Base-by-base conservation (phyloP, 1,139 yeast genomes). In the Saccharomyces hybrid region DNA sequence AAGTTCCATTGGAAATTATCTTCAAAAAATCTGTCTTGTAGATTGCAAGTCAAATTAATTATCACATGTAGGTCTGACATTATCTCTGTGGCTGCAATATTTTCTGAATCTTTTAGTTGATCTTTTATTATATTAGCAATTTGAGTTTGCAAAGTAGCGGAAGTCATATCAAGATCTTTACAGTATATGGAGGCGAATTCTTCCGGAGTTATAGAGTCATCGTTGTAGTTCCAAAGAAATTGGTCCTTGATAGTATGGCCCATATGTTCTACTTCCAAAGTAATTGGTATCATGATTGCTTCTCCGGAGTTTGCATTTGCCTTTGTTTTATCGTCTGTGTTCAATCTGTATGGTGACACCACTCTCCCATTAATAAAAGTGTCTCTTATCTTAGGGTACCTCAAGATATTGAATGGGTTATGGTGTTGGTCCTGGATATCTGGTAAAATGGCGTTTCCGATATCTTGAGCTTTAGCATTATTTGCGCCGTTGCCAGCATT, bases 1-100 rank as follows among this genome's bases (percentile, higher is more conserved):
- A 93, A 74, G 66, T 93, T 96, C 98, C 99, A 93, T 70, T 93
- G 99, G 61, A 93, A 85, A 66, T 88, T 86, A 71, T 93, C 99
- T 64, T 91, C 96, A 64, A 85, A 89, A 50, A 91, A 77, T 63
- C 84, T 85, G 65, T 88, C 88, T 62, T 90, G 90, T 58, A 93
- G 75, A 67, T 86, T 89, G 47, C 95, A 90, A 11, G 95, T 84
- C 51, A 93, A 71, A 60, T 89, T 88, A 47, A 93, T 80, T 5
- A 93, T 79, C 4, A 88, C 96, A 62, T 87, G 95, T 38, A 83
- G 71, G 52, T 81, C 85, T 9, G 88, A 85, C 4, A 83, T 72
- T 27, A 84, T 82, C 26, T 53, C 53, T 26, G 86, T 77, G 47
- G 83, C 81, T 20, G 89, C 83, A 16, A 80, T 75, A 20, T 83